Base-by-base conservation (phyloP, 1,284 basidiomycete genomes). In the Cryptococcus maquisensis region DNA sequence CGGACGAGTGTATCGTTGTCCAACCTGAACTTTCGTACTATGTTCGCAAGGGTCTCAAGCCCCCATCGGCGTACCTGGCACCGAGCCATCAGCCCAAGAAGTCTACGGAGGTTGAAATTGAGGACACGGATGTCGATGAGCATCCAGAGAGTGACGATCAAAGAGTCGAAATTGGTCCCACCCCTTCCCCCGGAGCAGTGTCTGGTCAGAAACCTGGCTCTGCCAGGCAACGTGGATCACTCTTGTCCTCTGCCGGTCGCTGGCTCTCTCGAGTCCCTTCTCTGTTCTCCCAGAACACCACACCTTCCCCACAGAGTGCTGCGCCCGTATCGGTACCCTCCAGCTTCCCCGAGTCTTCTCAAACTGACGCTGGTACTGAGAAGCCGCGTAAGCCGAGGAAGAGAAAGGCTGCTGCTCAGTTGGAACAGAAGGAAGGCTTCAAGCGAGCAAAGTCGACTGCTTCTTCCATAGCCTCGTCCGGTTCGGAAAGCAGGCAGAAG, bases 251-350 rank as follows among this genome's bases (percentile, higher is more conserved):
- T 3, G 64, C 67, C 3, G 56, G 56, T 12, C 36, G 62, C 41
- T 69, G 66, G 66, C 46, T 69, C 10, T 56, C 64, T 13, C 52
- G 50, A 26, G 59, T 64, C 10, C 63, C 58, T 9, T 59, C 61
- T n/a, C 55, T 64, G 20, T 45, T 51, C 3, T 57, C 21, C 24
- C 40, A 49, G 18, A 48, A 51, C 15, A 47, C 26, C 4, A 8
- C 52, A 7, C 7, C 35, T 28, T 42, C 38, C 9, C 42, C 43
- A 8, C 32, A 26, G 43, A 35, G 23, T 35, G 40, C 43, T 41
- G 47, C 49, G 26, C 26, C 37, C 28, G 50, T 45, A 13, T 26
- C 38, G 7, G 50, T 35, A 43, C 23, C 40, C 5, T 51, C 39
- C 36, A 44, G 42, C 4, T 12, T 32, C 21, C 44, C 21, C 32